Percentiles rank a stretch among this genome's conserved stretches.
Conservation (phyloP, 2,329 filamentous ascomycete species). For the Xylaria sp. region DNA sequence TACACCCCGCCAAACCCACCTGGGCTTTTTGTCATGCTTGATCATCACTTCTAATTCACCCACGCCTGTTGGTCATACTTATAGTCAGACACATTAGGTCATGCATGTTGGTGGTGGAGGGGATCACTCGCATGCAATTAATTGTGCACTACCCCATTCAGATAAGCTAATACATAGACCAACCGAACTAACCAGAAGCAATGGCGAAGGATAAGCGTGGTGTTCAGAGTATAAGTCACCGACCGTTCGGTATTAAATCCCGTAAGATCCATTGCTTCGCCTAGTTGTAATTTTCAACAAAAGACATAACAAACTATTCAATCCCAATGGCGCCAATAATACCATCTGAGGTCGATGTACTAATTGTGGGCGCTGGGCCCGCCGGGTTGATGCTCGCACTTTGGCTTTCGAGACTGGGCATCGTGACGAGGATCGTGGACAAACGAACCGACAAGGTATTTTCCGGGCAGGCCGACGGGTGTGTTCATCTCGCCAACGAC, state of each 20-base stretch:
- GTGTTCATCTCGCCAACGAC: conserved; percentile 18
- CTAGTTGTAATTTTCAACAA: not conserved
- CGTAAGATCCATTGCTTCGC: not conserved
- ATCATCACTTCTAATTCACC: conserved; percentile 28
- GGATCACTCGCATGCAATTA: not conserved
- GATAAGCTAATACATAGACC: not conserved
- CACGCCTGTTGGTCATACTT: conserved; percentile 18
- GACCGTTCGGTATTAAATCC: not conserved
- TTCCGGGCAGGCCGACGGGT: conserved; percentile 53
- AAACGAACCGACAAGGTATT: conserved; percentile 49
- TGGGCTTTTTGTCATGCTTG: conserved; percentile 30
- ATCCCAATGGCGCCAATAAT: not conserved
- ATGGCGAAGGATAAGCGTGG: not conserved
- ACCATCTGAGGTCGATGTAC: conserved; percentile 35
- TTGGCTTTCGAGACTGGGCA: conserved; percentile 50
- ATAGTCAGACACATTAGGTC: too few species aligned
- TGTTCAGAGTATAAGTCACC: too few species aligned
- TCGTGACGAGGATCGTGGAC: conserved; percentile 52
- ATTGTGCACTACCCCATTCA: conserved; percentile 1
- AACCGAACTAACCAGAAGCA: conserved; percentile 1
- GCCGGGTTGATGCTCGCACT: conserved; percentile 50
- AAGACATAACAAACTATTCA: not conserved
- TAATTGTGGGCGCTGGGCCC: conserved; percentile 51
- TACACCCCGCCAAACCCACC: conserved; percentile 22
- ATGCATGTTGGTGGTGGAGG: not conserved